Evolutionary conservation across 768 basidiomycete genomes (phyloP).

Genomic region (Mycena epipterygia): DNA sequence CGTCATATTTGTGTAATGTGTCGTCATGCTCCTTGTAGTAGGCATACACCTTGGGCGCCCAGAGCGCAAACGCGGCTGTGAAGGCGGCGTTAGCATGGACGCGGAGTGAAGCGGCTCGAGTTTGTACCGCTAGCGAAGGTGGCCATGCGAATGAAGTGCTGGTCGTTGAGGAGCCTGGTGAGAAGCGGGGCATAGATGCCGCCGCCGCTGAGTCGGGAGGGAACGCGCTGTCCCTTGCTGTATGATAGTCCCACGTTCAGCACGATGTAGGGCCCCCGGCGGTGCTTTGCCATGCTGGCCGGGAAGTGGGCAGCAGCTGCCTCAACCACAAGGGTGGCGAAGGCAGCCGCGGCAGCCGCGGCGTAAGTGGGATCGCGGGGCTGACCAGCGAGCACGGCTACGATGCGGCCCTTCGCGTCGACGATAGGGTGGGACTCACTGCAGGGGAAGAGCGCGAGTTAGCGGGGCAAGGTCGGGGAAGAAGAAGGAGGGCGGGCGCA

Average conservation of each 20-base stretch:
- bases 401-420: conserved; percentile 4
- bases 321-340: neutral
- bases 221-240: conserved; percentile 3
- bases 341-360: neutral
- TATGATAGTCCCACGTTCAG: neutral
- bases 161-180: conserved; percentile 2
- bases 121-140: conserved; percentile 33
- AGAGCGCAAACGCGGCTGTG: conserved; percentile 26
- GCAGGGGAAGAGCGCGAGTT: neutral
- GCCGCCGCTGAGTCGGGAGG: neutral
- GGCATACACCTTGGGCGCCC: conserved; percentile 29
- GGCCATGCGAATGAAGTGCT: conserved; percentile 20
- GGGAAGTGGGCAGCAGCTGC: neutral
- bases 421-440: conserved; percentile 10
- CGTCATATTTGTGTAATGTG: neutral
- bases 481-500: neutral
- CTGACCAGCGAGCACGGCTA: conserved; percentile 8
- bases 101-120: neutral
- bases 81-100: neutral
- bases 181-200: neutral
- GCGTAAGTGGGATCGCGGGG: conserved; percentile 6
- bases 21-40: conserved; percentile 26
- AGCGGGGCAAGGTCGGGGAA: neutral
- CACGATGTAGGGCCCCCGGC: conserved; percentile 3
- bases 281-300: neutral